Percentiles rank a stretch among this genome's conserved stretches.
Evolutionary conservation across 2,329 filamentous ascomycete species (phyloP).

Genomic region (Xylaria sp.): DNA sequence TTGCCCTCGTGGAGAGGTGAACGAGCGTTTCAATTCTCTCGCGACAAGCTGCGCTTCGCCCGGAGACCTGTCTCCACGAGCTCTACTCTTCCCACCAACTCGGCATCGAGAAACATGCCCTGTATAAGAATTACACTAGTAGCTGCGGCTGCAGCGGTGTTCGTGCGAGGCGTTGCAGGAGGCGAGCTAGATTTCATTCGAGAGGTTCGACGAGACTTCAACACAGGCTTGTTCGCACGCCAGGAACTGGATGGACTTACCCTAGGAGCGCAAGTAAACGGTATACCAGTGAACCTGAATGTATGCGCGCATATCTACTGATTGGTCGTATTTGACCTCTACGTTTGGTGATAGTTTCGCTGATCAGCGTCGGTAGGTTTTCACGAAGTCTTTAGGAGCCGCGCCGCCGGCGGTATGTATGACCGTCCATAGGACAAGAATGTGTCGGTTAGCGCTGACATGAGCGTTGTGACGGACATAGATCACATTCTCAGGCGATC

Average conservation of each 20-base stretch:
- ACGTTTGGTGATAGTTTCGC: not conserved
- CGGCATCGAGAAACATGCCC: constrained; percentile 2
- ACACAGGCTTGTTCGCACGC: constrained; percentile 43
- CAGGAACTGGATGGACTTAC: too few relatives aligned
- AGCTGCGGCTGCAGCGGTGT: constrained; percentile 24
- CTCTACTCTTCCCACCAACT: not conserved
- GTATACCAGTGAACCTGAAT: too few relatives aligned
- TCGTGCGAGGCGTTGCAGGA: constrained; percentile 28
- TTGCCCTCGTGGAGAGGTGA: not conserved
- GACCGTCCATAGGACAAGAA: not conserved
- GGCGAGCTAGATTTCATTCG: constrained; percentile 31
- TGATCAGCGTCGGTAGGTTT: constrained; percentile 3
- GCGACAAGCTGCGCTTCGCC: not conserved
- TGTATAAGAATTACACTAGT: constrained; percentile 13
- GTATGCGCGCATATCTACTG: constrained; percentile 21
- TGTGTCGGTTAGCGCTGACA: not conserved
- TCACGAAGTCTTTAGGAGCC: constrained; percentile 7
- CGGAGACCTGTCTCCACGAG: not conserved
- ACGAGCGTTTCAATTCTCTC: not conserved
- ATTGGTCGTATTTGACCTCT: too few relatives aligned
- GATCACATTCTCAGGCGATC: constrained; percentile 16
- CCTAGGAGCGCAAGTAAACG: too few relatives aligned
- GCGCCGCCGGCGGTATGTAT: constrained; percentile 12
- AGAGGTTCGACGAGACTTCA: constrained; percentile 46
- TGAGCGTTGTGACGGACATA: not conserved